These are phyloP conservation scores for Carex myosuroides DNA, from an alignment of 176 grass and related monocot species.

Conservation along the genomic window DNA sequence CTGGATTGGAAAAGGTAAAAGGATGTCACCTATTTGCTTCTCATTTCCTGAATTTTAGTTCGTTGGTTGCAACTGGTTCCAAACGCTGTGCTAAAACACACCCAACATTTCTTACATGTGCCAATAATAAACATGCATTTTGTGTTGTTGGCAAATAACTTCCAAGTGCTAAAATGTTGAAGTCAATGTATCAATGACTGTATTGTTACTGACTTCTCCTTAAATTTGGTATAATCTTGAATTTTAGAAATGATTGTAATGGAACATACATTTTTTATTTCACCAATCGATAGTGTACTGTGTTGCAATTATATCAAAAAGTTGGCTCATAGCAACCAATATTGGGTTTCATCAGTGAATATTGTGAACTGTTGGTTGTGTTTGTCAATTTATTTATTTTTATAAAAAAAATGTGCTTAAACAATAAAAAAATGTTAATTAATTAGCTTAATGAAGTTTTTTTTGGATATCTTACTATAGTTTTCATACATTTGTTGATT, in stretches of 20 bases:
- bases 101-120: background rate
- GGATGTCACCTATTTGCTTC: background rate
- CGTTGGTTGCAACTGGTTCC: background rate
- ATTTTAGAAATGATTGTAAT: background rate
- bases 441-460: background rate
- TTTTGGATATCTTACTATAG: background rate
- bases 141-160: background rate
- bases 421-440: background rate
- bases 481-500: background rate
- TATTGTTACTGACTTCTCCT: background rate
- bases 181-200: background rate
- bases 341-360: background rate
- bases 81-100: background rate
- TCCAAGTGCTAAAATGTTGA: background rate
- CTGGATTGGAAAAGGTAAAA: slow-evolving; percentile 85
- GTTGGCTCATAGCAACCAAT: background rate
- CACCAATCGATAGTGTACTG: background rate
- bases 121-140: background rate
- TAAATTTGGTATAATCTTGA: background rate
- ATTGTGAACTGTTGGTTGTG: background rate
- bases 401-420: background rate
- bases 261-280: background rate
- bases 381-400: background rate
- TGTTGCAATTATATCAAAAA: background rate
- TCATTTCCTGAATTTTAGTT: slow-evolving; percentile 12